Conservation (phyloP, 2,329 filamentous ascomycete species). For the Allantophomopsis lycopodina region DNA sequence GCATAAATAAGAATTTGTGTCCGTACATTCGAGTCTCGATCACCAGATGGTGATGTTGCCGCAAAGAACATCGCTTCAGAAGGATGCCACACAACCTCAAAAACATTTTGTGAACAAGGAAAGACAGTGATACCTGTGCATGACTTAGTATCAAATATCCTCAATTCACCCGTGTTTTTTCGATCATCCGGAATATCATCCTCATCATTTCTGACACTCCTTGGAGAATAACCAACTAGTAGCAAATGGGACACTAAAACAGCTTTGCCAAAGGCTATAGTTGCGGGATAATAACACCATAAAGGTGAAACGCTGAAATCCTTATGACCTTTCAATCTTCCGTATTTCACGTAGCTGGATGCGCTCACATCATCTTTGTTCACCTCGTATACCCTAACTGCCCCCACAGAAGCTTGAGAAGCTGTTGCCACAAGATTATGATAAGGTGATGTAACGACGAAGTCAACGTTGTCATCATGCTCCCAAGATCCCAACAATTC, state of each 20-base stretch:
- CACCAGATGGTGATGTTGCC: conserved; percentile 38
- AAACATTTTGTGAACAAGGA: conserved; percentile 43
- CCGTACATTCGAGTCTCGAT: conserved; percentile 27
- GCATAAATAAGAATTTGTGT: conserved; percentile 46
- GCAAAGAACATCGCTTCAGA: conserved; percentile 35
- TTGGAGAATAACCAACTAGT: conserved; percentile 48
- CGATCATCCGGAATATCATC: conserved; percentile 42
- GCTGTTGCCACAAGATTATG: conserved; percentile 42
- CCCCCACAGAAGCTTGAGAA: conserved; percentile 36
- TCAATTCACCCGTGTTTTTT: conserved; percentile 42
- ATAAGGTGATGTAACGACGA: conserved; percentile 35
- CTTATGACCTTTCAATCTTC: conserved; percentile 10
- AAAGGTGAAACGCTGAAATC: conserved; percentile 16
- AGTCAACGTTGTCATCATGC: conserved; percentile 46
- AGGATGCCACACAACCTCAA: conserved; percentile 52
- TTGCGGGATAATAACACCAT: conserved; percentile 51
- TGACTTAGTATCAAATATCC: conserved; percentile 38
- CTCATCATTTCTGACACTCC: conserved; percentile 37
- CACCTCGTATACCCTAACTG: conserved; percentile 43
- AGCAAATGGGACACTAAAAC: conserved; percentile 33
- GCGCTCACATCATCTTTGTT: conserved; percentile 20
- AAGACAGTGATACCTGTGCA: conserved; percentile 27
- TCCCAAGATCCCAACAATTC: conserved; percentile 33
- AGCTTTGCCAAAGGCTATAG: conserved; percentile 45
- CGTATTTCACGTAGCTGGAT: conserved; percentile 14